A percentile compares a stretch with the other conserved stretches of the same genome.
These are phyloP conservation scores for Chaetomium sp. DNA, from an alignment of 2,329 filamentous ascomycete genomes.

Conservation along the genomic window DNA sequence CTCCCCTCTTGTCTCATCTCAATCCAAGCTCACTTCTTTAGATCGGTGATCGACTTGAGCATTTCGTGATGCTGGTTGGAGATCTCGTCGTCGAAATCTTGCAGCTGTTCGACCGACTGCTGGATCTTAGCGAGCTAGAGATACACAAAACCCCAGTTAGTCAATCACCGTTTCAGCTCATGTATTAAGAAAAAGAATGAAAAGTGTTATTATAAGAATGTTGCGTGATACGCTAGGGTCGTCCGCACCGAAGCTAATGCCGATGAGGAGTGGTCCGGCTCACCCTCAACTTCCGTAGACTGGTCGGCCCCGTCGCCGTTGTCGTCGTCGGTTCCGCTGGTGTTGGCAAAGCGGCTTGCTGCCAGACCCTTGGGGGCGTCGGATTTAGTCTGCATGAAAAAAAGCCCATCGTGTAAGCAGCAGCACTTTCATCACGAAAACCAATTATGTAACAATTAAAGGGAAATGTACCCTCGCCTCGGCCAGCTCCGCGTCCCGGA, in stretches of 20 bases:
- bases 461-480: conserved; percentile 48
- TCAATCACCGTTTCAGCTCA: background rate
- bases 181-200: background rate
- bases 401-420: too few species aligned
- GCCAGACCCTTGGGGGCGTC: conserved; percentile 45
- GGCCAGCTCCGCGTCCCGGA: conserved; percentile 58
- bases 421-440: too few species aligned
- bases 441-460: too few species aligned
- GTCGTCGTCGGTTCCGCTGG: conserved; percentile 27
- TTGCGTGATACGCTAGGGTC: conserved; percentile 36
- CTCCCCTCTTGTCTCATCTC: background rate
- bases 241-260: conserved; percentile 62
- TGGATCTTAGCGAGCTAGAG: conserved; percentile 29
- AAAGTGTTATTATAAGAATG: conserved; percentile 22
- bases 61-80: conserved; percentile 25
- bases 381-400: conserved; percentile 38
- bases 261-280: conserved; percentile 55
- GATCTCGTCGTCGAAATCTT: conserved; percentile 27
- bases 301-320: conserved; percentile 30
- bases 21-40: conserved; percentile 18
- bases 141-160: conserved; percentile 13
- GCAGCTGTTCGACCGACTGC: conserved; percentile 24
- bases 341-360: conserved; percentile 46
- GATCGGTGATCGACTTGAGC: conserved; percentile 24
- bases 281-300: conserved; percentile 52